Evolutionary conservation across 2,329 filamentous ascomycete species (phyloP).

Genomic region (Sporothrix protearum): DNA sequence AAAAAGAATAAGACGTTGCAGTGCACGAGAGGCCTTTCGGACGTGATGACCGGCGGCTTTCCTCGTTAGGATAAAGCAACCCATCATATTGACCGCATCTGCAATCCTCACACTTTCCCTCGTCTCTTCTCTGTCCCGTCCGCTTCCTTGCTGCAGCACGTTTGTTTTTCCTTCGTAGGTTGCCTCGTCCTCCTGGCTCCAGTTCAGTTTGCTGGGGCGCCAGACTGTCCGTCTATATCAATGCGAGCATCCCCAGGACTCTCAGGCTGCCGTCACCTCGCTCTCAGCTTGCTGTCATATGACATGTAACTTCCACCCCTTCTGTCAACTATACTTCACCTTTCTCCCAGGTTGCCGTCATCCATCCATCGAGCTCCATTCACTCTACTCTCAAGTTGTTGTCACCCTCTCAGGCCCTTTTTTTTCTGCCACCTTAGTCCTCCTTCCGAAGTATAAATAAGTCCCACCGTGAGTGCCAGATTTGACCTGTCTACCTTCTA

Average conservation of each 20-base stretch:
- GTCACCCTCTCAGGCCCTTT: neutral
- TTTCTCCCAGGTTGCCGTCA: neutral
- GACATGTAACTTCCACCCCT: neutral
- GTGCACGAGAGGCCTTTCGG: neutral
- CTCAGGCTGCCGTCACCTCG: neutral
- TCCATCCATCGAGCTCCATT: neutral
- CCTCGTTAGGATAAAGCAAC: neutral
- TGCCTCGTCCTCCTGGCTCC: neutral
- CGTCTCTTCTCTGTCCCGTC: neutral
- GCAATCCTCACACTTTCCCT: neutral
- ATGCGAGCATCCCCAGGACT: neutral
- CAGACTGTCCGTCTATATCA: neutral
- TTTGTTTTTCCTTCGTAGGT: neutral
- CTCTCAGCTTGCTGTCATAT: neutral
- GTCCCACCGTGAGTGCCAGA: neutral
- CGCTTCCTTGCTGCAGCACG: neutral
- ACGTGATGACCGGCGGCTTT: constrained; percentile 3
- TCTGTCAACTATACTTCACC: neutral
- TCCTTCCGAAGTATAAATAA: neutral
- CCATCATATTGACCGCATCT: neutral
- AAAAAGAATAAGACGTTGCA: neutral
- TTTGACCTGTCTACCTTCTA: neutral
- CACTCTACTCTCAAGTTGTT: neutral
- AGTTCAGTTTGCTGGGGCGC: neutral
- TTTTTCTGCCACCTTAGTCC: neutral